These are phyloP conservation scores for Dimocarpus longan DNA, from an alignment of 345 rosid genomes.

Conservation along the genomic window DNA sequence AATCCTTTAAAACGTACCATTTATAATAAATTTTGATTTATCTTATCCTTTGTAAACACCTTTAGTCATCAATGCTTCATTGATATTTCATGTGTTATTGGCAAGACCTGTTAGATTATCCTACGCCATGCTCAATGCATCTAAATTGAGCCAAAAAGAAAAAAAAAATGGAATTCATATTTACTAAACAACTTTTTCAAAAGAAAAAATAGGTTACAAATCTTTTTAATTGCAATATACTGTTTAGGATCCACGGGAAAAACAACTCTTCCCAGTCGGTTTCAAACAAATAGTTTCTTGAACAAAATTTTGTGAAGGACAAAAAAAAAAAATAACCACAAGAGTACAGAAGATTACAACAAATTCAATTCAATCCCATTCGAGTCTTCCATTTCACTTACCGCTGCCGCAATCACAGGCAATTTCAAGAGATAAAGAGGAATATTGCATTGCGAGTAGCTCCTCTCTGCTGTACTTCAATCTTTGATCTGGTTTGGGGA, in stretches of 20 bases:
- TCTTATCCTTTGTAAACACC: too few species aligned
- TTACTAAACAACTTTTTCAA: not conserved
- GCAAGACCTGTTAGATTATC: too few species aligned
- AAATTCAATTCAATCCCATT: not conserved
- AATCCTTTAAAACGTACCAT: too few species aligned
- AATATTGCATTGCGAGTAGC: slow-evolving; percentile 53
- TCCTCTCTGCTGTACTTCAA: slow-evolving; percentile 68
- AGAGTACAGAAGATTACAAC: not conserved
- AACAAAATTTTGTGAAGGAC: not conserved
- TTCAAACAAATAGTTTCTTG: not conserved
- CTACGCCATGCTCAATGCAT: too few species aligned
- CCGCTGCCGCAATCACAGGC: not conserved
- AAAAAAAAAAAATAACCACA: not conserved
- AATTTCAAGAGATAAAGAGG: slow-evolving; percentile 39
- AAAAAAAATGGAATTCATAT: not conserved
- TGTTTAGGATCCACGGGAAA: not conserved
- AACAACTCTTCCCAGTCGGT: not conserved
- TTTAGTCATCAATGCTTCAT: too few species aligned
- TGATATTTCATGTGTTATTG: too few species aligned
- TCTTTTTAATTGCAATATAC: not conserved
- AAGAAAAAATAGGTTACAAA: not conserved
- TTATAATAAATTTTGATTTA: too few species aligned
- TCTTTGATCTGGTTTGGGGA: slow-evolving; percentile 68
- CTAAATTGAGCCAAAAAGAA: not conserved
- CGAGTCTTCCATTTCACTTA: not conserved